Percentiles rank a stretch among this genome's conserved stretches.
Evolutionary conservation across 1,284 basidiomycete genomes (phyloP).

Genomic region (Neolentinus lepideus): DNA sequence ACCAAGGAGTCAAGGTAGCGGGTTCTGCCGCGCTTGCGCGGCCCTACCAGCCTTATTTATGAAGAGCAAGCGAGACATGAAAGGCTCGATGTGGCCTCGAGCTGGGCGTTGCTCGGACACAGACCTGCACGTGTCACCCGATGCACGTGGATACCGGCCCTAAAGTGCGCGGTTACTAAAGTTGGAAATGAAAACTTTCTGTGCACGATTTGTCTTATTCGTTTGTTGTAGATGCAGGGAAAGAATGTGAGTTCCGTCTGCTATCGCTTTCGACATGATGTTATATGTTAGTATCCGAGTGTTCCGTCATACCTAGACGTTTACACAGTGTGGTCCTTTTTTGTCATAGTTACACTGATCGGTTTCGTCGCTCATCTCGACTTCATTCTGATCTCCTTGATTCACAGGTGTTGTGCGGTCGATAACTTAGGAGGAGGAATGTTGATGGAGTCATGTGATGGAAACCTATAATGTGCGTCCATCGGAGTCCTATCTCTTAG

Average conservation of each 20-base stretch:
- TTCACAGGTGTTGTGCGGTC: not conserved
- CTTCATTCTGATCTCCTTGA: not conserved
- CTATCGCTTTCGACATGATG: not conserved
- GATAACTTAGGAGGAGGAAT: conserved; percentile 11
- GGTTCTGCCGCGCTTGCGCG: no score
- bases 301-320: not conserved
- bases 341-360: conserved; percentile 91
- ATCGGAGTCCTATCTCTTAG: conserved; percentile 3
- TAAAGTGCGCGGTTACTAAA: not conserved
- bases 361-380: conserved; percentile 27
- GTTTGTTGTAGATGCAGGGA: no score
- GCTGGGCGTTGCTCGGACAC: not conserved
- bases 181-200: not conserved
- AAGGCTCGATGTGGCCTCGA: no score
- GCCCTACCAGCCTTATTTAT: no score
- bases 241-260: not conserved
- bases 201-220: no score
- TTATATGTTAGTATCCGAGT: not conserved
- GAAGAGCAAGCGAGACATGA: no score
- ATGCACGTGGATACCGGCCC: not conserved
- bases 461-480: not conserved
- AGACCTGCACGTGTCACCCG: not conserved
- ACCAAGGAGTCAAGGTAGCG: no score
- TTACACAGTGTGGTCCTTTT: conserved; percentile 15
- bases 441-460: not conserved